A percentile compares a stretch with the other conserved stretches of the same genome.
phyloP scores from a whole-genome alignment of 192 early-diverging fungal genomes.

The Backusella liffmaniae region DNA sequence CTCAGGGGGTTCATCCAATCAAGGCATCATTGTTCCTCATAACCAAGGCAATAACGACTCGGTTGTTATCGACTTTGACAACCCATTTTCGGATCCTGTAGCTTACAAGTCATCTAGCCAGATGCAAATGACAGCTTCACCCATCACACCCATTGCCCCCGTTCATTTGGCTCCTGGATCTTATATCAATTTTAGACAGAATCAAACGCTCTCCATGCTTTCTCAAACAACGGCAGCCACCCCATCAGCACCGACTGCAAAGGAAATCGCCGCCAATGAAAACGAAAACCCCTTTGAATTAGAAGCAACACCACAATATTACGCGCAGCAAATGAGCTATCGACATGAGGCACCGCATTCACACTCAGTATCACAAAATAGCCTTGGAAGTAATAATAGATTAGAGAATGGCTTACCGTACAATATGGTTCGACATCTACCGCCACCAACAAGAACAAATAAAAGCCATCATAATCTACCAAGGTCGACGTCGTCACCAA shows the following conservation, averaged over 20 bases:
- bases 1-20: not conserved
- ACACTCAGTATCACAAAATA: not conserved
- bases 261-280: conserved; percentile 9
- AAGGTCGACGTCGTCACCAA: not conserved
- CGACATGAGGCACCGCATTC: not conserved
- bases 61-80: not conserved
- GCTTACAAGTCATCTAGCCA: not conserved
- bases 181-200: not conserved
- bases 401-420: not conserved
- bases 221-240: not conserved
- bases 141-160: not conserved
- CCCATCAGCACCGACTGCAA: conserved; percentile 20
- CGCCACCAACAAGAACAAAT: not conserved
- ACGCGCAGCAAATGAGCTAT: not conserved
- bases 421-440: not conserved
- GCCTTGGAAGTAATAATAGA: not conserved
- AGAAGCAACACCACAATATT: not conserved
- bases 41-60: not conserved
- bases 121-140: not conserved
- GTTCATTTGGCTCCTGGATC: not conserved
- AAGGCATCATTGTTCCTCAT: not conserved
- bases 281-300: not conserved
- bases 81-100: not conserved
- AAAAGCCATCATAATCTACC: not conserved
- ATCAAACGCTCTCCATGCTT: not conserved